Percentiles rank a stretch among this genome's conserved stretches.
Evolutionary conservation across 179 eudicot genomes (phyloP).

Genomic region (Drosera spatulata): DNA sequence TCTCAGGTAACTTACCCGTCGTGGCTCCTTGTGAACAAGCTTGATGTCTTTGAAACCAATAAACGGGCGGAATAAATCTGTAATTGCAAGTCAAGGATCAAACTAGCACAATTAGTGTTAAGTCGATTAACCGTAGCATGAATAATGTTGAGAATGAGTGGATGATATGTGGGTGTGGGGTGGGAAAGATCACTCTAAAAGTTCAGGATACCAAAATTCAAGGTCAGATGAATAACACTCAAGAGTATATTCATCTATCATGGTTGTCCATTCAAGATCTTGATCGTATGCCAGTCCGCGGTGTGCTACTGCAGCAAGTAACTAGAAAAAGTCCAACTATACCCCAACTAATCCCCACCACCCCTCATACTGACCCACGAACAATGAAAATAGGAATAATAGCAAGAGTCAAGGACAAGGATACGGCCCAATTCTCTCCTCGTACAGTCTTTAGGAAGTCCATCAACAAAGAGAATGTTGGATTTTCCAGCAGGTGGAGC

Average conservation of each 20-base stretch:
- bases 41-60: slow-evolving; percentile 85
- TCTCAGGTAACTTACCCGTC: slow-evolving; percentile 54
- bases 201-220: too few species aligned
- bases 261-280: too few species aligned
- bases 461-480: slow-evolving; percentile 83
- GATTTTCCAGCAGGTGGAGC: slow-evolving; percentile 41
- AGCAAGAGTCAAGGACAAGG: slow-evolving; percentile 34
- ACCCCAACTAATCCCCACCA: too few species aligned
- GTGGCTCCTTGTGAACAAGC: slow-evolving; percentile 91
- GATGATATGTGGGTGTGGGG: too few species aligned
- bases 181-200: too few species aligned
- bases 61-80: slow-evolving; percentile 96
- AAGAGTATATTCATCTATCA: too few species aligned
- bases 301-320: too few species aligned
- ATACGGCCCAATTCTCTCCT: slow-evolving; percentile 99
- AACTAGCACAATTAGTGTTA: background rate
- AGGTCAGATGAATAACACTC: too few species aligned
- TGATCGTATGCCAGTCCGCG: too few species aligned
- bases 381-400: background rate
- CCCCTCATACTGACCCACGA: background rate
- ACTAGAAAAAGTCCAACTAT: too few species aligned
- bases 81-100: slow-evolving; percentile 39
- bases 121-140: background rate
- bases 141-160: too few species aligned
- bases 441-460: slow-evolving; percentile 78